Percentiles rank a stretch among this genome's conserved stretches.
These are phyloP conservation scores for Penicillium paxilli DNA, from an alignment of 495 filamentous ascomycete genomes.

Conservation along the genomic window DNA sequence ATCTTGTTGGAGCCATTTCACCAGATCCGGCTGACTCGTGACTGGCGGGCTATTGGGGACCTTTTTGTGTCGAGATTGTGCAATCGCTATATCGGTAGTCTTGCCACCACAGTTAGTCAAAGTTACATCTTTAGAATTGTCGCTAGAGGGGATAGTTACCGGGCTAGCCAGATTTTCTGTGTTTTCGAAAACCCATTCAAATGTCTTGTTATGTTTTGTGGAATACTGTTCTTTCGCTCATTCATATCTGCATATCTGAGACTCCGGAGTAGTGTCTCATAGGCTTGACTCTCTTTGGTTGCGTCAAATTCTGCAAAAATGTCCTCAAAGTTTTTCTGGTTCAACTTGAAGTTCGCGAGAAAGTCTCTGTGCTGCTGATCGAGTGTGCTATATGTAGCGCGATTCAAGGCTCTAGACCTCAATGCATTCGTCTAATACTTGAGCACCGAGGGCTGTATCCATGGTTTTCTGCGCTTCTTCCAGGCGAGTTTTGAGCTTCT, in stretches of 20 bases:
- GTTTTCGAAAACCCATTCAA: slow-evolving; percentile 2
- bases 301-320: not conserved
- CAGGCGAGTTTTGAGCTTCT: not conserved
- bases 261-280: not conserved
- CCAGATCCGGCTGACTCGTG: not conserved
- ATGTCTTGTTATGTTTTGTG: not conserved
- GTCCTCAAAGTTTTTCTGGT: no score
- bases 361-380: slow-evolving; percentile 1
- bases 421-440: slow-evolving; percentile 1
- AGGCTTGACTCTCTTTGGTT: not conserved
- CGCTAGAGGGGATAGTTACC: no score
- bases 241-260: slow-evolving; percentile 3
- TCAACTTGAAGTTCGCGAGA: not conserved
- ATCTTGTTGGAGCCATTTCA: not conserved
- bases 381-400: not conserved
- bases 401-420: not conserved
- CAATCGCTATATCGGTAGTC: not conserved
- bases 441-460: not conserved
- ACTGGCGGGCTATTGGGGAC: not conserved
- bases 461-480: not conserved
- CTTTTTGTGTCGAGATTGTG: not conserved
- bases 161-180: no score
- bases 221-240: not conserved
- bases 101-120: not conserved
- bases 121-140: not conserved